phyloP scores from a whole-genome alignment of 2,329 filamentous ascomycete genomes.

The Elsinoe ampelina region DNA sequence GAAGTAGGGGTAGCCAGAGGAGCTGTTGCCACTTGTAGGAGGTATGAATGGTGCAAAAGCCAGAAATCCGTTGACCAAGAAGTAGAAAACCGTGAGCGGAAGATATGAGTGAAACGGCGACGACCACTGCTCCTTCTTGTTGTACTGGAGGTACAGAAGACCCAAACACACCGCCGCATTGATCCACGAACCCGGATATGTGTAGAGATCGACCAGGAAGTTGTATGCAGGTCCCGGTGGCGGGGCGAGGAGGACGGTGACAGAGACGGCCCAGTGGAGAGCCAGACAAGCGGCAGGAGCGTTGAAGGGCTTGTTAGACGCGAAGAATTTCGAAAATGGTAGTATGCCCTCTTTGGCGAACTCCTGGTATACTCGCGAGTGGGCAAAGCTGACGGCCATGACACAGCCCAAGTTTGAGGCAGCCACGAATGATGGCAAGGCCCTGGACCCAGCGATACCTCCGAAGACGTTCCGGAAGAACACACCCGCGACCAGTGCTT shows the following conservation, averaged over 20 bases:
- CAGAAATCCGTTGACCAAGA: slow-evolving; percentile 45
- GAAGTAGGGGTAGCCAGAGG: slow-evolving; percentile 6
- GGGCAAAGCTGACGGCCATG: slow-evolving; percentile 58
- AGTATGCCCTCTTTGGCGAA: slow-evolving; percentile 58
- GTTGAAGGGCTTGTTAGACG: slow-evolving; percentile 55
- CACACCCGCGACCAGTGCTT: slow-evolving; percentile 46
- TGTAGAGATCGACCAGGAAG: slow-evolving; percentile 43
- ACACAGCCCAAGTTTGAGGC: slow-evolving; percentile 61
- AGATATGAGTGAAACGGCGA: slow-evolving; percentile 42
- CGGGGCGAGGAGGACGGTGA: slow-evolving; percentile 57
- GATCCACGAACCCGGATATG: slow-evolving; percentile 6
- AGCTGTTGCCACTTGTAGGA: slow-evolving; percentile 29
- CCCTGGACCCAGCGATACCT: slow-evolving; percentile 42
- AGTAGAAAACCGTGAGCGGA: slow-evolving; percentile 44
- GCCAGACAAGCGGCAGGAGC: slow-evolving; percentile 51
- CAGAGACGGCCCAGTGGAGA: slow-evolving; percentile 53
- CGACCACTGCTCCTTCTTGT: slow-evolving; percentile 30
- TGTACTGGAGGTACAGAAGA: slow-evolving; percentile 5
- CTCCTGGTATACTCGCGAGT: slow-evolving; percentile 57
- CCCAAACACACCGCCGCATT: not conserved
- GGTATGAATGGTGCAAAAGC: slow-evolving; percentile 45
- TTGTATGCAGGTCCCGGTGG: slow-evolving; percentile 60
- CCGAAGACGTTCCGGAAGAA: slow-evolving; percentile 52
- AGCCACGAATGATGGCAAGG: slow-evolving; percentile 56
- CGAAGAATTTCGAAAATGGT: slow-evolving; percentile 53